phyloP scores from a whole-genome alignment of 2,329 filamentous ascomycete species.

The Arthroderma sp. region DNA sequence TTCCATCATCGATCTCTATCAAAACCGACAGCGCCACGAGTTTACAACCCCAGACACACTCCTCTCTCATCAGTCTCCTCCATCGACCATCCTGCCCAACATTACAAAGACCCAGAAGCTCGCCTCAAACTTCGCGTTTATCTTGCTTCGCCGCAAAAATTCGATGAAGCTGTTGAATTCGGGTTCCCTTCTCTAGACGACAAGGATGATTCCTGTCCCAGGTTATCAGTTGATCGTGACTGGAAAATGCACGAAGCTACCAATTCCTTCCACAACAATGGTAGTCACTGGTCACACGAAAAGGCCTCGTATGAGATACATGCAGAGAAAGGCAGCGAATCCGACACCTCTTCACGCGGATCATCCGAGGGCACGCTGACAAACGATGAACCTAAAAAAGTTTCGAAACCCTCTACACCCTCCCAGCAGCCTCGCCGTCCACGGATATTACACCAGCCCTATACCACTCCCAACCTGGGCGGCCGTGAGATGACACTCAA shows the following conservation, averaged over 20 bases:
- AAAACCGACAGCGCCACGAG: conserved; percentile 23
- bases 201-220: conserved; percentile 17
- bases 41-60: conserved; percentile 33
- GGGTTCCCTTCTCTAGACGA: conserved; percentile 55
- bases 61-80: conserved; percentile 37
- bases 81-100: conserved; percentile 59
- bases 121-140: conserved; percentile 75
- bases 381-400: conserved; percentile 1
- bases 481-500: conserved; percentile 87
- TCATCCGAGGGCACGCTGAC: no score
- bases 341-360: no score
- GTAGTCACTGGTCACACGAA: not conserved
- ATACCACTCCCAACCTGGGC: conserved; percentile 37
- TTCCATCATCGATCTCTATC: conserved; percentile 20
- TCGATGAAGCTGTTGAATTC: conserved; percentile 89
- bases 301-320: conserved; percentile 21
- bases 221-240: conserved; percentile 17
- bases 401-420: not conserved
- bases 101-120: conserved; percentile 84
- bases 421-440: conserved; percentile 11
- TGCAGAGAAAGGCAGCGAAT: conserved; percentile 9
- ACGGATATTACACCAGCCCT: conserved; percentile 16
- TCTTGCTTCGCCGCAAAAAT: conserved; percentile 80
- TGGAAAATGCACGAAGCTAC: conserved; percentile 30
- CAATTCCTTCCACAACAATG: not conserved